phyloP scores from a whole-genome alignment of 257 asterid genomes.

The Solanum appendiculatum region DNA sequence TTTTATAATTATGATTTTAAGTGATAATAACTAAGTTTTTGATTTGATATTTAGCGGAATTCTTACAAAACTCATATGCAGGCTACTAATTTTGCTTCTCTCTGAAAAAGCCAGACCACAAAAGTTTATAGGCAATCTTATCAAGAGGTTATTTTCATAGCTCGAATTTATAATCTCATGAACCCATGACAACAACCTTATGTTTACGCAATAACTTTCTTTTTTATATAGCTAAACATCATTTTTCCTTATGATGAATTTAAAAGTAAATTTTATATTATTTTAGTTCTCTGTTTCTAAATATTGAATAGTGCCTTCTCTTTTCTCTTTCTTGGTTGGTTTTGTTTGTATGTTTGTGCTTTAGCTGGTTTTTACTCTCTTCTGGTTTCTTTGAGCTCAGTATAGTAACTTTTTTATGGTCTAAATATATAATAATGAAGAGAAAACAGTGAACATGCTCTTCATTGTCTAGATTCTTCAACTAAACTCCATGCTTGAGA shows the following conservation, averaged over 20 bases:
- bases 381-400: conserved; percentile 28
- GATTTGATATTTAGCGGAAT: no score
- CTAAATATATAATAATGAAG: neutral
- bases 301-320: neutral
- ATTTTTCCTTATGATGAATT: neutral
- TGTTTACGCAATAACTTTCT: neutral
- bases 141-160: no score
- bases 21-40: no score
- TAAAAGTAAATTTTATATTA: neutral
- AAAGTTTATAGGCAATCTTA: no score
- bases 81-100: no score
- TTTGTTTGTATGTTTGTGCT: conserved; percentile 7
- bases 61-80: no score
- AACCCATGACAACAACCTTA: neutral
- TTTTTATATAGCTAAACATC: neutral
- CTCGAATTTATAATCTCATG: no score
- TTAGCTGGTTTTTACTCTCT: conserved; percentile 32
- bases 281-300: neutral
- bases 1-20: no score
- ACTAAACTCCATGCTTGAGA: conserved; percentile 33
- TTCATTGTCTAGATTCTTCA: conserved; percentile 37
- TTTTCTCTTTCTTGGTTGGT: neutral
- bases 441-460: conserved; percentile 51
- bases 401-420: conserved; percentile 7
- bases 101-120: no score